Conservation (phyloP, 352 stramenopile species). For the Blastocystis sp. region DNA sequence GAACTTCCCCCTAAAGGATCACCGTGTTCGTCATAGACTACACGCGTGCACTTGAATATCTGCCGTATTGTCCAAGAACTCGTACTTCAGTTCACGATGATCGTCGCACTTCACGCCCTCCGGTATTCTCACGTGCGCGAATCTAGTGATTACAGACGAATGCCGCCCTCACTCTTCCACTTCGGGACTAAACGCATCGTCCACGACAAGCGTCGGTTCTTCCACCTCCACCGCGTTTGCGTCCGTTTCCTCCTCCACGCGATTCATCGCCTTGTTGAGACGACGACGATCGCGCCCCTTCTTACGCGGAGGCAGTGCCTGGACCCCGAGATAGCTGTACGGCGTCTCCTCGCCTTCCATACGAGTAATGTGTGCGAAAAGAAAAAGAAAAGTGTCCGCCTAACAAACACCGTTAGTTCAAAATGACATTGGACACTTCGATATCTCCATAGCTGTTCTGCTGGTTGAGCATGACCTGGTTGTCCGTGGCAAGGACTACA, state of each 20-base stretch:
- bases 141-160: background rate
- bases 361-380: background rate
- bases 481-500: conserved; percentile 53
- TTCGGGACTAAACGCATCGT: conserved; percentile 62
- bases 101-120: conserved; percentile 6
- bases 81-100: conserved; percentile 23
- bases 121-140: conserved; percentile 42
- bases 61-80: conserved; percentile 82
- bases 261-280: conserved; percentile 26
- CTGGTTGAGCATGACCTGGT: conserved; percentile 29
- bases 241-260: background rate
- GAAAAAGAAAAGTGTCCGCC: conserved; percentile 29
- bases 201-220: background rate
- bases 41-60: conserved; percentile 83
- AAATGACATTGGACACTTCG: conserved; percentile 25
- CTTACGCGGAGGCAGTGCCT: conserved; percentile 47
- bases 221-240: background rate
- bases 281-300: conserved; percentile 64
- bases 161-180: conserved; percentile 27
- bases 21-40: conserved; percentile 3
- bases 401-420: background rate
- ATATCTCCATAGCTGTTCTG: conserved; percentile 63
- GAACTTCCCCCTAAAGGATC: conserved; percentile 77
- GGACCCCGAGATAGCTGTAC: conserved; percentile 39
- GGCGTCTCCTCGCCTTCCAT: background rate